Conservation (phyloP, 495 filamentous ascomycete genomes). For the Talaromyces borbonicus region DNA sequence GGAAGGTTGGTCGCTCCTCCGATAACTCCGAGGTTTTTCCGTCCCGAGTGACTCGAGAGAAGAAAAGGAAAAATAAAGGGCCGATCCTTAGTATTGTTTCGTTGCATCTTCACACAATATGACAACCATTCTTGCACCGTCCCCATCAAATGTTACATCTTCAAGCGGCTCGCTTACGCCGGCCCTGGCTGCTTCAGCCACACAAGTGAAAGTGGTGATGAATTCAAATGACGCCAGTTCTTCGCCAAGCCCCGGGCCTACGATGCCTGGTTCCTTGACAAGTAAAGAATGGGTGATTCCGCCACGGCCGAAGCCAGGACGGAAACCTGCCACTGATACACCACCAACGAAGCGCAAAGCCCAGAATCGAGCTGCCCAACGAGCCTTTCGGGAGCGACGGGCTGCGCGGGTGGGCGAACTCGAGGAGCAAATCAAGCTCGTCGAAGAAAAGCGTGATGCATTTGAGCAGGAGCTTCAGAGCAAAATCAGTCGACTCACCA, state of each 20-base stretch:
- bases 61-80: no score
- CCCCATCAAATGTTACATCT: slow-evolving; percentile 14
- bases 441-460: slow-evolving; percentile 41
- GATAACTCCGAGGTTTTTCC: no score
- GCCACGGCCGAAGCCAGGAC: slow-evolving; percentile 82
- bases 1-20: no score
- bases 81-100: no score
- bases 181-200: slow-evolving; percentile 23
- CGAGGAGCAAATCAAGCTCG: slow-evolving; percentile 70
- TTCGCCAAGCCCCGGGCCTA: slow-evolving; percentile 31
- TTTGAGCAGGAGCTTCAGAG: slow-evolving; percentile 33
- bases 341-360: slow-evolving; percentile 87
- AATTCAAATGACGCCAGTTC: slow-evolving; percentile 16
- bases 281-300: slow-evolving; percentile 84
- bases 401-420: slow-evolving; percentile 78
- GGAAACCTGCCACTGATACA: slow-evolving; percentile 85
- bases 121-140: slow-evolving; percentile 10
- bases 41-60: no score
- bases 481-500: slow-evolving; percentile 38
- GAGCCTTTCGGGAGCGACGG: slow-evolving; percentile 79
- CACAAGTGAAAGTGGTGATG: slow-evolving; percentile 28
- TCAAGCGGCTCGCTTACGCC: slow-evolving; percentile 26
- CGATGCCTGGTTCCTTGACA: slow-evolving; percentile 43
- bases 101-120: not conserved
- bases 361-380: slow-evolving; percentile 87